Evolutionary conservation across 1,284 basidiomycete species (phyloP), one percentile per base, ranked within the genome.

Genomic region (Pisolithus thermaeus): DNA sequence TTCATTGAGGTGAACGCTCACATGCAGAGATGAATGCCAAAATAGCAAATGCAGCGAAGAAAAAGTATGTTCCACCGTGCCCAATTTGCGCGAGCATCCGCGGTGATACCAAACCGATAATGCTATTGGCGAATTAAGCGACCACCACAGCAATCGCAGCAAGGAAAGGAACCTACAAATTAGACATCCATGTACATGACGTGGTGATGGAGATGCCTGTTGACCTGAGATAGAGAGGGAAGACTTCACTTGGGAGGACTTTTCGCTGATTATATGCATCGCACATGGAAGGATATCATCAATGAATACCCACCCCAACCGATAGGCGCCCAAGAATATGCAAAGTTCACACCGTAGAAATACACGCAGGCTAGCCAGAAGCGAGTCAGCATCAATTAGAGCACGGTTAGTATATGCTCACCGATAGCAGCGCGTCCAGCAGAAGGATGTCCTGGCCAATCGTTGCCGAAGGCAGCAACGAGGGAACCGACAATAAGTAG

Each of bases 321-420:
- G 25, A 67, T 69, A 25, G 65, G 65, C n/a, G 59, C 66, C 68
- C 68, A 67, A 12, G 68, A 70, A 47, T 67, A 67, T 30, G 67
- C 63, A 50, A 69, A 70, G 41, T 67, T 68, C 16, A 68, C 63
- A 12, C 65, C 58, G 28, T 70, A 70, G 22, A 67, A 27, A 35
- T 65, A 67, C 42, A 70, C 49, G 23, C 70, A 69, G 0, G 64
- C 67, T 70, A 12, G 38, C 49, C 3, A 2, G 38, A 37, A 32
- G 40, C 22, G 4, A 42, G 27, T 48, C 23, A 30, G 8, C 38
- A 35, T 9, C 12, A 14, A 16, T 16, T 14, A 16, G 27, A 20
- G 16, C 44, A 9, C 11, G 11, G 23, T 36, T 23, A 18, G 22
- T 46, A 11, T 38, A 50, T 53, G 8, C 44, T 16, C n/a, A 40